Conservation (phyloP, 2,329 filamentous ascomycete species). For the Ciborinia camelliae region DNA sequence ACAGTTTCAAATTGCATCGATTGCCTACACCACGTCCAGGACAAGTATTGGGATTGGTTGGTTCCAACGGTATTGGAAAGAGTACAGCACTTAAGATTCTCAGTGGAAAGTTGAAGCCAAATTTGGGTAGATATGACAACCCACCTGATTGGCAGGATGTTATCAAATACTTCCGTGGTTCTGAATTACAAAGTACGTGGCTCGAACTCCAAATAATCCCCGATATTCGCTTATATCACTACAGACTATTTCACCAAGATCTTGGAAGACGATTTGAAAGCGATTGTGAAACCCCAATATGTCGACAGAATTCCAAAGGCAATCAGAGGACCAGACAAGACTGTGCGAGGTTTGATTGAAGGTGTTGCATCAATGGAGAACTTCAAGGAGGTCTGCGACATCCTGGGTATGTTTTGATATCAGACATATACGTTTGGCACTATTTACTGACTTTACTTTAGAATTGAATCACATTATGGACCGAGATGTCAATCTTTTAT, state of each 20-base stretch:
- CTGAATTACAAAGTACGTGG: conserved; percentile 85
- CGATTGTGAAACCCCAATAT: conserved; percentile 96
- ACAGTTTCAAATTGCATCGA: conserved; percentile 99
- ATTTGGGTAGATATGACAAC: conserved; percentile 90
- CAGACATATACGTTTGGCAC: not conserved
- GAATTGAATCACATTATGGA: conserved; percentile 88
- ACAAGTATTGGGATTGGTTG: conserved; percentile 92
- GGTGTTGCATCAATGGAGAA: conserved; percentile 75
- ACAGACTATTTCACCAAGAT: conserved; percentile 98
- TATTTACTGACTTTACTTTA: conserved; percentile 36
- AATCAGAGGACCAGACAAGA: conserved; percentile 76
- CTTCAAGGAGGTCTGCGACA: conserved; percentile 74
- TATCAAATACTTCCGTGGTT: conserved; percentile 95
- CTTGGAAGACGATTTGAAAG: conserved; percentile 93
- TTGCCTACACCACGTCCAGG: conserved; percentile 93
- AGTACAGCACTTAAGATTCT: conserved; percentile 99
- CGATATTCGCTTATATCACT: conserved; percentile 24
- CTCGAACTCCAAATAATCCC: not conserved
- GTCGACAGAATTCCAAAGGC: conserved; percentile 97
- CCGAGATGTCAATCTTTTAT: conserved; percentile 84
- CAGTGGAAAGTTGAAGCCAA: conserved; percentile 97
- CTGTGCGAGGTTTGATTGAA: conserved; percentile 75
- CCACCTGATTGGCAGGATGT: conserved; percentile 99
- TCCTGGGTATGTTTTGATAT: conserved; percentile 53
- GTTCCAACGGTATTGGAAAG: conserved; percentile 99